phyloP scores from a whole-genome alignment of 1,139 yeast species.

The Magnusiomyces paraingens region DNA sequence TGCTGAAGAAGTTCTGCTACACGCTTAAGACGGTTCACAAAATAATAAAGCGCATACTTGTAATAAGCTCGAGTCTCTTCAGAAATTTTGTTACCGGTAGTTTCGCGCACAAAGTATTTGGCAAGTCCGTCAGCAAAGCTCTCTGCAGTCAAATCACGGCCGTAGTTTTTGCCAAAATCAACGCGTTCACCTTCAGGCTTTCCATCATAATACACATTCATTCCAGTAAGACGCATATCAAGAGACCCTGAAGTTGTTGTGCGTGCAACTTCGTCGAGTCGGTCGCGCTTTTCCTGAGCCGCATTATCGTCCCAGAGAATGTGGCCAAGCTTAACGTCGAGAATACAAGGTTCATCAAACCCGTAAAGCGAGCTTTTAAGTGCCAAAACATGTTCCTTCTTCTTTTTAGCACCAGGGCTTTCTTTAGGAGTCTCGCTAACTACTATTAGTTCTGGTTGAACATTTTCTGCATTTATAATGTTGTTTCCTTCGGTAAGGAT shows the following conservation, averaged over 20 bases:
- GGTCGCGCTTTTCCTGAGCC: slow-evolving; percentile 52
- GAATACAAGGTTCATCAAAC: slow-evolving; percentile 57
- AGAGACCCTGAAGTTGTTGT: slow-evolving; percentile 76
- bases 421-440: slow-evolving; percentile 12
- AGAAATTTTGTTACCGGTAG: neutral
- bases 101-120: slow-evolving; percentile 40
- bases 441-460: slow-evolving; percentile 5
- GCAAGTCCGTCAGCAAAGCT: slow-evolving; percentile 46
- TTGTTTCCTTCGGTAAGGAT: slow-evolving; percentile 25
- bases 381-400: slow-evolving; percentile 14
- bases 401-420: slow-evolving; percentile 14
- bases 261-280: slow-evolving; percentile 58
- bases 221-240: slow-evolving; percentile 78
- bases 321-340: slow-evolving; percentile 81
- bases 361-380: slow-evolving; percentile 33
- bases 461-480: neutral
- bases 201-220: slow-evolving; percentile 47
- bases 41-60: slow-evolving; percentile 33
- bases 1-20: slow-evolving; percentile 57
- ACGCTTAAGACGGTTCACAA: slow-evolving; percentile 52
- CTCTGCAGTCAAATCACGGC: slow-evolving; percentile 47
- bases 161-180: slow-evolving; percentile 60
- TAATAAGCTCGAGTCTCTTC: neutral
- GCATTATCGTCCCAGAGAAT: slow-evolving; percentile 55
- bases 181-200: slow-evolving; percentile 31